Percentiles rank a stretch among this genome's conserved stretches.
These are phyloP conservation scores for Fraxinus albicans DNA, from an alignment of 305 asterid genomes.

Conservation along the genomic window DNA sequence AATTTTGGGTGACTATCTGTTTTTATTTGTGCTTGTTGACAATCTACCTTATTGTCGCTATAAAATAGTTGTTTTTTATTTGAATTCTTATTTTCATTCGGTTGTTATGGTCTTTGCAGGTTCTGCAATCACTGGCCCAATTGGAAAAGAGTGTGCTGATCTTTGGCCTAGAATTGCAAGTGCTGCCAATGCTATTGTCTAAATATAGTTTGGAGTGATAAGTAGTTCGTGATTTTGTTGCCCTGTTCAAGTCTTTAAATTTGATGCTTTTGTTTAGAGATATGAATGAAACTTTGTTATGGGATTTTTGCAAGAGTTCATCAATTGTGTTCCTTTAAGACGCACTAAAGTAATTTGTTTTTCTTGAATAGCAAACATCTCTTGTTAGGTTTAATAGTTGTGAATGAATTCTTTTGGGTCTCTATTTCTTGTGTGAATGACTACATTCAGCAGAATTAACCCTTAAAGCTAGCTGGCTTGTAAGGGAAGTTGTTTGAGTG, in stretches of 20 bases:
- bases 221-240: constrained; percentile 14
- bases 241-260: neutral
- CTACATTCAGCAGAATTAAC: neutral
- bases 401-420: neutral
- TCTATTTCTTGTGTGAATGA: neutral
- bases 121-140: constrained; percentile 75
- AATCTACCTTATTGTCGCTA: neutral
- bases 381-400: neutral
- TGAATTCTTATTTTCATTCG: neutral
- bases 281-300: neutral
- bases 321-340: neutral
- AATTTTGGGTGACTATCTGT: too few species aligned
- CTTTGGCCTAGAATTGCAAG: constrained; percentile 81
- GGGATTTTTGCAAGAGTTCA: constrained; percentile 9
- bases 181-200: constrained; percentile 78
- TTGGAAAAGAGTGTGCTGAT: constrained; percentile 79
- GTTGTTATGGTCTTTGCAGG: constrained; percentile 30
- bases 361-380: neutral
- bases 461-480: neutral
- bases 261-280: neutral
- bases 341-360: neutral
- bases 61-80: neutral
- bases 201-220: constrained; percentile 16
- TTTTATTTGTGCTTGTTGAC: neutral
- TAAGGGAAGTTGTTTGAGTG: neutral